Percentiles rank a stretch among this genome's conserved stretches.
phyloP scores from a whole-genome alignment of 768 basidiomycete genomes.

The Jaapia argillacea region DNA sequence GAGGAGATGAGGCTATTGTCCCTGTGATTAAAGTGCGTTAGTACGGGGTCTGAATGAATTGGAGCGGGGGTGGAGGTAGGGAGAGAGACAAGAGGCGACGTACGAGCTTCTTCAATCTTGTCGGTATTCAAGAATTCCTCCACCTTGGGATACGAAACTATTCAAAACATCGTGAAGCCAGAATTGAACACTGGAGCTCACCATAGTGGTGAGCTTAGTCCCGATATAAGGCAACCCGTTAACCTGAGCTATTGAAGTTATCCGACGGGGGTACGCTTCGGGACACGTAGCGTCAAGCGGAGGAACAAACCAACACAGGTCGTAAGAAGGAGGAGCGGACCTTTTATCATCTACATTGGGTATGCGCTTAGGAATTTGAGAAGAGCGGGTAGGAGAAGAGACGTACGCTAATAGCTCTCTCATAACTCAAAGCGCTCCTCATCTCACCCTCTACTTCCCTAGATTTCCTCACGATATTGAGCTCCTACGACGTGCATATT shows the following conservation, averaged over 20 bases:
- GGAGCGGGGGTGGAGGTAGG: no score
- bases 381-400: not conserved
- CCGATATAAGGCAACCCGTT: constrained; percentile 25
- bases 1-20: constrained; percentile 28
- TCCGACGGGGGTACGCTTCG: constrained; percentile 13
- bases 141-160: constrained; percentile 29
- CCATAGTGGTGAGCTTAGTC: constrained; percentile 24
- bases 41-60: not conserved
- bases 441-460: constrained; percentile 60
- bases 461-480: constrained; percentile 46
- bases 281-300: not conserved
- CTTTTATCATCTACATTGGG: no score
- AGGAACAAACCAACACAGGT: not conserved
- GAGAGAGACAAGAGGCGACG: constrained; percentile 12
- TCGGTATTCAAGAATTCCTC: constrained; percentile 50
- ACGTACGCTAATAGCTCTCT: constrained; percentile 56
- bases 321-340: no score
- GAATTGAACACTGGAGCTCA: constrained; percentile 6
- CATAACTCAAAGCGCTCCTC: constrained; percentile 61
- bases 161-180: not conserved
- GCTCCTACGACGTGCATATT: no score
- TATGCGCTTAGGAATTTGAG: not conserved
- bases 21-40: constrained; percentile 22
- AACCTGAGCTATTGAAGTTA: constrained; percentile 4
- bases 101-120: constrained; percentile 50